These are phyloP conservation scores for Curvularia sp. DNA, from an alignment of 2,329 filamentous ascomycete genomes.

Conservation along the genomic window DNA sequence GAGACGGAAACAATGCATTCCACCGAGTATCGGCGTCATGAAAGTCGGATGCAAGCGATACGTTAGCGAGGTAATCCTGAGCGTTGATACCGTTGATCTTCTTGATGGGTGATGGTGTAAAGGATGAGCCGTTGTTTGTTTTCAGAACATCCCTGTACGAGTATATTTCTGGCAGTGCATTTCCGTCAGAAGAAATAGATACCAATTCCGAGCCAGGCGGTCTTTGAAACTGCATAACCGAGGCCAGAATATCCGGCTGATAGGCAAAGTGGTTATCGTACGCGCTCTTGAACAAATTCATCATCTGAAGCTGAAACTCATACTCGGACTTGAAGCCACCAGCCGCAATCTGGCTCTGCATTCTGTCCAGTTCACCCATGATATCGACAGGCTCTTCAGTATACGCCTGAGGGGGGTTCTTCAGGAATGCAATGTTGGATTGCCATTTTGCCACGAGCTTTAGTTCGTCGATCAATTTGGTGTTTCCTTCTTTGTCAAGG, in stretches of 20 bases:
- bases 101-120: conserved; percentile 46
- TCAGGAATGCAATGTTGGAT: conserved; percentile 50
- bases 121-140: conserved; percentile 35
- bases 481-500: conserved; percentile 43
- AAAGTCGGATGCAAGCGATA: conserved; percentile 41
- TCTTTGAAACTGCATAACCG: conserved; percentile 48
- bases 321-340: conserved; percentile 50
- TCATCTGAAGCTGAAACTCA: conserved; percentile 50
- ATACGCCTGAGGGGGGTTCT: conserved; percentile 47
- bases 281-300: conserved; percentile 43
- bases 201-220: conserved; percentile 42
- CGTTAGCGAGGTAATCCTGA: conserved; percentile 42
- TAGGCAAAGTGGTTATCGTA: conserved; percentile 54
- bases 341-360: conserved; percentile 40
- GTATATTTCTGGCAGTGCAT: conserved; percentile 48
- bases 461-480: conserved; percentile 45
- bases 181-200: conserved; percentile 48
- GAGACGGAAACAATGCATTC: conserved; percentile 50
- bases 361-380: conserved; percentile 45
- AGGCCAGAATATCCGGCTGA: conserved; percentile 47
- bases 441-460: conserved; percentile 50
- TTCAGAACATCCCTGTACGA: conserved; percentile 40
- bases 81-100: conserved; percentile 49
- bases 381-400: conserved; percentile 51
- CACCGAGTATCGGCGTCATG: conserved; percentile 53